Conservation (phyloP, 441 rosid species). For the Pelargonium exstipulatum region DNA sequence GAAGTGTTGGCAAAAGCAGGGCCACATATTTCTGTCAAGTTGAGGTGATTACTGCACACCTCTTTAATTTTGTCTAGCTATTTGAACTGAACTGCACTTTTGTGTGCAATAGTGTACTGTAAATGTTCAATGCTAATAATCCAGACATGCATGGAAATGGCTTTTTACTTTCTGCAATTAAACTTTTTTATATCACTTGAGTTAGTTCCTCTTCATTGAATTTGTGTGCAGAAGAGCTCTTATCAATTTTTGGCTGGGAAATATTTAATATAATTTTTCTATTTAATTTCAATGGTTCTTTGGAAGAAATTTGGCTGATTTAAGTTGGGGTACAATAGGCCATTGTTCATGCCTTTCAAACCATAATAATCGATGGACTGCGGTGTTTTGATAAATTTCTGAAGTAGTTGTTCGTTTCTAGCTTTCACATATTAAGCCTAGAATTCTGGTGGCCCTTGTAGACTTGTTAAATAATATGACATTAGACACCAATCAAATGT, state of each 20-base stretch:
- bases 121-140: neutral
- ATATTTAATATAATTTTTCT: neutral
- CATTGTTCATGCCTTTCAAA: neutral
- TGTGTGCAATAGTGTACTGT: neutral
- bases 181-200: neutral
- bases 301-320: neutral
- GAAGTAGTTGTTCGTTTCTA: neutral
- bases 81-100: conserved; percentile 1
- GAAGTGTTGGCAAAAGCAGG: conserved; percentile 72
- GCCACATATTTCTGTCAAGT: conserved; percentile 50
- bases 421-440: neutral
- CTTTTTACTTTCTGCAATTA: conserved; percentile 1
- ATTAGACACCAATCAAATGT: too few relatives aligned
- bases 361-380: neutral
- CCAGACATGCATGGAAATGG: neutral
- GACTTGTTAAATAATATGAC: too few relatives aligned
- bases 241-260: neutral
- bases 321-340: neutral
- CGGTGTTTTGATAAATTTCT: neutral
- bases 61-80: neutral
- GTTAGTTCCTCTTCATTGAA: neutral
- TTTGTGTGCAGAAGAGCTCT: neutral
- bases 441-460: too few relatives aligned
- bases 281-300: neutral
- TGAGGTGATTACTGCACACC: conserved; percentile 45